Percentiles rank a stretch among this genome's conserved stretches.
phyloP scores from a whole-genome alignment of 495 filamentous ascomycete species.

The Penicillium soppii region DNA sequence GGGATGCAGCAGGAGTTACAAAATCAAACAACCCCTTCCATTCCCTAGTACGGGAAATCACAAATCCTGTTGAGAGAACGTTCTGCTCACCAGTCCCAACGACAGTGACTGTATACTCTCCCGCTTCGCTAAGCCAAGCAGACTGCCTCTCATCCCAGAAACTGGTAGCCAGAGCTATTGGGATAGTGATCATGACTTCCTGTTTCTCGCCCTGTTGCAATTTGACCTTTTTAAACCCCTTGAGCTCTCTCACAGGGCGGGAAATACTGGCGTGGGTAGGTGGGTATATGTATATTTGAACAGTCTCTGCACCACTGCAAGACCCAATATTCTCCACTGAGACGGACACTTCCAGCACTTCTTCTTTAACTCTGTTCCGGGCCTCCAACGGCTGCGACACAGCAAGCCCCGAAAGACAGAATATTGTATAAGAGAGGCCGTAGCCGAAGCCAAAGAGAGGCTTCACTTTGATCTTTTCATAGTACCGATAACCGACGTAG shows the following conservation, averaged over 20 bases:
- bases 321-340: conserved; percentile 44
- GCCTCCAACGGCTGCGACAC: too few species aligned
- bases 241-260: conserved; percentile 23
- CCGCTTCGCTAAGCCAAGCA: conserved; percentile 9
- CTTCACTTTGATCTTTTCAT: conserved; percentile 55
- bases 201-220: conserved; percentile 3
- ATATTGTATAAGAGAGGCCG: conserved; percentile 72
- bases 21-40: not conserved
- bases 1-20: not conserved
- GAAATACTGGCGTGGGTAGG: not conserved
- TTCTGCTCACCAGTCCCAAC: conserved; percentile 12
- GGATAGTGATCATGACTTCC: conserved; percentile 4
- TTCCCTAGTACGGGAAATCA: not conserved
- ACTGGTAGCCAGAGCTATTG: conserved; percentile 11
- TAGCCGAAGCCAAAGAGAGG: conserved; percentile 19
- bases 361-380: too few species aligned
- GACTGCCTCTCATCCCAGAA: conserved; percentile 21
- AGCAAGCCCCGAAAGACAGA: conserved; percentile 33
- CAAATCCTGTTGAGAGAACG: not conserved
- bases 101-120: conserved; percentile 8
- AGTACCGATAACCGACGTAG: conserved; percentile 75
- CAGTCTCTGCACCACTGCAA: conserved; percentile 61
- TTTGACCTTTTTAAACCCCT: conserved; percentile 20
- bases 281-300: conserved; percentile 47
- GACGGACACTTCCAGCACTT: conserved; percentile 15